Conservation (phyloP, 768 basidiomycete genomes). For the Suillus lakei region DNA sequence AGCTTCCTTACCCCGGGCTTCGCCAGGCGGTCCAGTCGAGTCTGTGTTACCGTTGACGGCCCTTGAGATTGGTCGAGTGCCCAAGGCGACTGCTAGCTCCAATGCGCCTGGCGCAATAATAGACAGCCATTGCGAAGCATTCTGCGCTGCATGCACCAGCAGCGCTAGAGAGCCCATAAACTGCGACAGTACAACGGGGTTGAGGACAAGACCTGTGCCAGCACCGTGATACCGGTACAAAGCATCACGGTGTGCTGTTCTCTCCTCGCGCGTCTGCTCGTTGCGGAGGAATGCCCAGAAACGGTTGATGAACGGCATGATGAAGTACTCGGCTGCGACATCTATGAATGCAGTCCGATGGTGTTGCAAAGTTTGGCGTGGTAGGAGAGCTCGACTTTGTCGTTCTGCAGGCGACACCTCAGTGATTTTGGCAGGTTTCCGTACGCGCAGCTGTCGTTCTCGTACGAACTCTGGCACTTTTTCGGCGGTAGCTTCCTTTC, state of each 20-base stretch:
- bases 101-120: conserved; percentile 82
- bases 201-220: conserved; percentile 83
- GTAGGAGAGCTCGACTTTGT: conserved; percentile 20
- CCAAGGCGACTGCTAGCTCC: conserved; percentile 82
- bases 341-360: conserved; percentile 54
- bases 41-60: conserved; percentile 40
- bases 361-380: conserved; percentile 13
- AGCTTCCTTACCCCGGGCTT: conserved; percentile 58
- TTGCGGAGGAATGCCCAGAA: conserved; percentile 96
- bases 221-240: conserved; percentile 67
- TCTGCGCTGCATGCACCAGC: conserved; percentile 80
- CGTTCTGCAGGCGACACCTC: conserved; percentile 39
- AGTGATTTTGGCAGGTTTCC: conserved; percentile 48
- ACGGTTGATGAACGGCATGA: conserved; percentile 88
- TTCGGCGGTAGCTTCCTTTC: conserved; percentile 56
- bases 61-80: conserved; percentile 63
- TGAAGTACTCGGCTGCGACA: conserved; percentile 86
- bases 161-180: conserved; percentile 78
- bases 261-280: conserved; percentile 74
- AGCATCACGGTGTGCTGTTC: conserved; percentile 61
- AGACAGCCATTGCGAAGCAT: conserved; percentile 80
- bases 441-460: conserved; percentile 75
- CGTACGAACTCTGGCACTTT: conserved; percentile 67
- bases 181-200: conserved; percentile 75
- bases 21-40: conserved; percentile 21